phyloP scores from a whole-genome alignment of 2,329 filamentous ascomycete genomes.

The Xenoacremonium recifei region DNA sequence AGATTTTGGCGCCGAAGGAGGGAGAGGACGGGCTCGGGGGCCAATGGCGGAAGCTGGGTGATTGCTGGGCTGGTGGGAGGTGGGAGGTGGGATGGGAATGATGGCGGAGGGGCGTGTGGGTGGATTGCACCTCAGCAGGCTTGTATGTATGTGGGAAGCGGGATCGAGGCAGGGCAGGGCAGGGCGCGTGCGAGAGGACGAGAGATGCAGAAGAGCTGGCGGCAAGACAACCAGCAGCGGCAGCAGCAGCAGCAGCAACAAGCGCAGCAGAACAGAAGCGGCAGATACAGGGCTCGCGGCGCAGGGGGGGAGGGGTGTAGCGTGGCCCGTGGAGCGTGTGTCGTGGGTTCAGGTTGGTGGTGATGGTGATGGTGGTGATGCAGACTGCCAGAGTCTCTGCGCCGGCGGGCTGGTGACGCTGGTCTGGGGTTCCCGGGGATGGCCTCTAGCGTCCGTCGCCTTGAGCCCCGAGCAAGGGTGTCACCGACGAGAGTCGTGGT shows the following conservation, averaged over 20 bases:
- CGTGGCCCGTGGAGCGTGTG: conserved; percentile 4
- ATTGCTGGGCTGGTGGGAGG: conserved; percentile 23
- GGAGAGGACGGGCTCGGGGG: conserved; percentile 20
- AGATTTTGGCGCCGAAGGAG: conserved; percentile 26
- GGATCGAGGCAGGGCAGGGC: conserved; percentile 22
- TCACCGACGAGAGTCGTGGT: conserved; percentile 12
- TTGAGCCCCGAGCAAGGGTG: conserved; percentile 3
- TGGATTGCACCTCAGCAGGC: conserved; percentile 12
- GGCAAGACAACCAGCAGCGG: conserved; percentile 11
- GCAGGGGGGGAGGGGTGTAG: conserved; percentile 13
- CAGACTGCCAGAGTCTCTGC: background rate
- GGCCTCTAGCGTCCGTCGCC: conserved; percentile 1
- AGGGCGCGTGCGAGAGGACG: conserved; percentile 23
- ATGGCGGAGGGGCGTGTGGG: conserved; percentile 18
- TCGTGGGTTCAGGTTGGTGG: background rate
- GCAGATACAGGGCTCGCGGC: conserved; percentile 11
- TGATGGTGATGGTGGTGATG: background rate
- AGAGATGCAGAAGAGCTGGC: conserved; percentile 9
- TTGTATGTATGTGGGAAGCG: conserved; percentile 7
- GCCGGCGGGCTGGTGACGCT: conserved; percentile 7
- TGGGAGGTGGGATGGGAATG: conserved; percentile 7
- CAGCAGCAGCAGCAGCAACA: conserved; percentile 3
- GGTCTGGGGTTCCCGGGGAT: conserved; percentile 6
- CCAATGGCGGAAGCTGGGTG: conserved; percentile 11
- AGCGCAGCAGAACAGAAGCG: conserved; percentile 16